Evolutionary conservation across 768 basidiomycete genomes (phyloP), one percentile per base, ranked within the genome.

Genomic region (Amanita pseudoporphyria): DNA sequence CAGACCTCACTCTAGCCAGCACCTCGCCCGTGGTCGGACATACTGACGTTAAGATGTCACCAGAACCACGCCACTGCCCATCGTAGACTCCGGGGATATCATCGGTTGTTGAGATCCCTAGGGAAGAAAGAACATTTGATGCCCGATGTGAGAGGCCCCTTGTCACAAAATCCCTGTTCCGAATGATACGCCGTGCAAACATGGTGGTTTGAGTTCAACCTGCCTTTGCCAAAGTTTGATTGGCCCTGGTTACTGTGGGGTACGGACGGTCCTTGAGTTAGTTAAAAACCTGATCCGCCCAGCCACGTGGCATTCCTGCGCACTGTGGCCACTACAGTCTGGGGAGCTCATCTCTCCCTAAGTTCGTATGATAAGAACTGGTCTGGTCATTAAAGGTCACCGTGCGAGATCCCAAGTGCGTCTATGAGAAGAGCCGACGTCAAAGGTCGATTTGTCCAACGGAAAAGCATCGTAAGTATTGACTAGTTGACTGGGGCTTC

Each of bases 11-110:
- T 49, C 74, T 73, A 32, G 84, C 93, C 32, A 97, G 69, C 13
- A 82, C 69, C 60, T 95, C 91, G 2, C 91, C 91, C 13, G 92
- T 95, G 7, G 89, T 79, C 12, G 92, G 92, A 63, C 92, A 95
- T 14, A 77, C 60, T 45, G 85, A 88, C 56, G 76, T 68, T 14
- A 87, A 59, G 4, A 87, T 49, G 46, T 84, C 82, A 2, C 90
- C 90, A 16, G 77, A 73, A 18, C 89, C 90, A 50, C 73, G 69
- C 90, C 90, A 93, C 56, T 74, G 66, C 31, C 89, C 89, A 59
- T 92, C 84, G 58, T 87, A 93, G 14, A 92, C 85, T 2, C 90
- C 89, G 9, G 72, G 65, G 13, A 87, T 58, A 45, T 84, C 82
- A 10, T 69, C 67, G n/a, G 68, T 62, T 5, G 72, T 69, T 6